Conservation (phyloP, 352 stramenopile species). For the Phytopythium helicoides region DNA sequence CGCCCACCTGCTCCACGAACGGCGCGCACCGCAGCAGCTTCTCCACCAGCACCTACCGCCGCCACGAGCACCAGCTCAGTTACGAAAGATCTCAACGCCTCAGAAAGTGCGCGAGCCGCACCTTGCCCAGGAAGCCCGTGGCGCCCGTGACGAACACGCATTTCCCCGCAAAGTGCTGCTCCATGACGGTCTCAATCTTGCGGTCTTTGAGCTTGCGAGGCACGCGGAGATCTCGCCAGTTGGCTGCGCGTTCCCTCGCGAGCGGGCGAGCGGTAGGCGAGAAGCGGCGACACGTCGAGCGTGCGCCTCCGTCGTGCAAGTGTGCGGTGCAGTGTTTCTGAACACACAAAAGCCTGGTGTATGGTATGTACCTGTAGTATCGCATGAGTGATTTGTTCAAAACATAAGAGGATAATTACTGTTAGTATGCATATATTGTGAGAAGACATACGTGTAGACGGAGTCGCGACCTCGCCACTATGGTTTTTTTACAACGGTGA, state of each 20-base stretch:
- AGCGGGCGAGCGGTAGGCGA: background rate
- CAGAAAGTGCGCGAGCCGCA: too few relatives aligned
- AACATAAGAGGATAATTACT: too few relatives aligned
- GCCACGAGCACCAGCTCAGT: background rate
- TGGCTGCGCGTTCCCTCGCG: background rate
- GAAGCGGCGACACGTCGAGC: background rate
- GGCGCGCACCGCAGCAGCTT: constrained; percentile 74
- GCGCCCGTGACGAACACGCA: constrained; percentile 83
- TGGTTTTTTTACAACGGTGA: too few relatives aligned
- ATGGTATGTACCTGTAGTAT: too few relatives aligned
- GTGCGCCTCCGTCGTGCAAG: background rate
- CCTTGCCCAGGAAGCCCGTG: constrained; percentile 87
- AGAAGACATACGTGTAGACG: too few relatives aligned
- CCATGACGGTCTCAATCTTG: constrained; percentile 40
- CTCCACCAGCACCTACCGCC: constrained; percentile 62
- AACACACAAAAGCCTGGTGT: too few relatives aligned
- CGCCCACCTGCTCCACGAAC: constrained; percentile 43
- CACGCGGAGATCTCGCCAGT: background rate
- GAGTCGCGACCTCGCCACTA: too few relatives aligned
- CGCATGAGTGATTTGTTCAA: too few relatives aligned
- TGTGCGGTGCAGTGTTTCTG: background rate
- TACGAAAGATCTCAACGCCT: too few relatives aligned
- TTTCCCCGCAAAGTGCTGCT: constrained; percentile 56
- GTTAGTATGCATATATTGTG: too few relatives aligned
- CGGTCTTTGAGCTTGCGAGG: background rate